Conservation (phyloP, 2,329 filamentous ascomycete genomes). For the Zalaria obscura region DNA sequence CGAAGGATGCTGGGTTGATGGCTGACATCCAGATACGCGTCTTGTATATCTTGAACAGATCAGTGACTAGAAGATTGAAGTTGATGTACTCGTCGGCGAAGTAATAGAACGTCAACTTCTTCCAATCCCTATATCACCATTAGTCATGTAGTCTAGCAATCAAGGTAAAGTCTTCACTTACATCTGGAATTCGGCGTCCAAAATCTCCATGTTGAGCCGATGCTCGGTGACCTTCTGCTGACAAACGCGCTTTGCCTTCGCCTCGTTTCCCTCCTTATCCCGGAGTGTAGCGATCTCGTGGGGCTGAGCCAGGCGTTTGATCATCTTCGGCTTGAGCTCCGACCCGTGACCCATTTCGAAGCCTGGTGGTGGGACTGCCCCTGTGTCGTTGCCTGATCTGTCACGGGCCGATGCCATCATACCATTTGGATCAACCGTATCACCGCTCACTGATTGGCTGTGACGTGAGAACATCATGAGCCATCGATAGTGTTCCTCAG, state of each 20-base stretch:
- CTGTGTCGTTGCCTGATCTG: neutral
- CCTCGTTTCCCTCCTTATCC: conserved; percentile 95
- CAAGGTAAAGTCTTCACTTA: conserved; percentile 35
- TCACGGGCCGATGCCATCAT: conserved; percentile 46
- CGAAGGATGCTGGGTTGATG: conserved; percentile 90
- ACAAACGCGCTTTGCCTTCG: conserved; percentile 91
- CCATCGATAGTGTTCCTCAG: conserved; percentile 95
- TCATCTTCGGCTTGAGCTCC: conserved; percentile 89
- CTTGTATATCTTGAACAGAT: conserved; percentile 98
- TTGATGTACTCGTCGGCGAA: conserved; percentile 98
- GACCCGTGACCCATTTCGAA: conserved; percentile 6
- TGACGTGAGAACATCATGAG: conserved; percentile 82
- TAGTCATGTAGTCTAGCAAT: neutral
- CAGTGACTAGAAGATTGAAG: conserved; percentile 93
- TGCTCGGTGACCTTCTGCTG: conserved; percentile 95
- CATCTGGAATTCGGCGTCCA: conserved; percentile 98
- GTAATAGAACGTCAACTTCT: conserved; percentile 98
- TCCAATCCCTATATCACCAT: conserved; percentile 63
- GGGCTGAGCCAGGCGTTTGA: conserved; percentile 82
- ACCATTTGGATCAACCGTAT: conserved; percentile 4
- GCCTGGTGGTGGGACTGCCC: neutral
- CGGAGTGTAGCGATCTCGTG: conserved; percentile 81
- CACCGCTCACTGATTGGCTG: conserved; percentile 16
- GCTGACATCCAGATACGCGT: conserved; percentile 99
- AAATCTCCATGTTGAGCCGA: conserved; percentile 91